Conservation (phyloP, 176 grass and related monocot species). For the Raddia guianensis region DNA sequence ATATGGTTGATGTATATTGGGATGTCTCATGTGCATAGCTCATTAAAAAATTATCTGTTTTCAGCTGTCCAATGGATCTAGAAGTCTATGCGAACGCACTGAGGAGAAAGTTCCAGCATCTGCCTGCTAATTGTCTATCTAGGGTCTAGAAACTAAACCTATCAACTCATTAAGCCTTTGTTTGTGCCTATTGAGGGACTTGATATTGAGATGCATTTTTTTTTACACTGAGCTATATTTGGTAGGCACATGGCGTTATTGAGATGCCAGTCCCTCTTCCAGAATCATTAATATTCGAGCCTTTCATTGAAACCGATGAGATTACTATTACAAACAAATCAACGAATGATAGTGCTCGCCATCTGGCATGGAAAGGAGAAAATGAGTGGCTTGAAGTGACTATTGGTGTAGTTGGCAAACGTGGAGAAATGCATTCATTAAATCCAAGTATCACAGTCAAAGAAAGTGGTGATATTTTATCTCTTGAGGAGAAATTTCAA, state of each 20-base stretch:
- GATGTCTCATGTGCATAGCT: neutral
- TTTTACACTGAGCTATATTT: conserved; percentile 48
- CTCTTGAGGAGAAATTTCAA: conserved; percentile 98
- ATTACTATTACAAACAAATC: conserved; percentile 79
- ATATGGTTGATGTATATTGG: neutral
- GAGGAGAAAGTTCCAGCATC: conserved; percentile 51
- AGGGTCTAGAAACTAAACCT: conserved; percentile 51
- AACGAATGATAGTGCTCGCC: conserved; percentile 40
- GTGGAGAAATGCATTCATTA: conserved; percentile 77
- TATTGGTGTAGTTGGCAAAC: conserved; percentile 78
- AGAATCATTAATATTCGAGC: conserved; percentile 80
- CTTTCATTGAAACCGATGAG: conserved; percentile 92
- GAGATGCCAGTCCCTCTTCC: conserved; percentile 89
- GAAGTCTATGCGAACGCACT: conserved; percentile 74
- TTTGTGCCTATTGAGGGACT: neutral
- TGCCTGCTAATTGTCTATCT: conserved; percentile 89
- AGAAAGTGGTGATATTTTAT: conserved; percentile 92
- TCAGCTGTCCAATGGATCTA: conserved; percentile 68
- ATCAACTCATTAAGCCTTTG: neutral
- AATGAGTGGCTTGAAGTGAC: conserved; percentile 90
- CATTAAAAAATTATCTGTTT: conserved; percentile 39
- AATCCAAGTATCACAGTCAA: conserved; percentile 96
- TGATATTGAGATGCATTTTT: neutral
- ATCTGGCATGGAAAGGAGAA: conserved; percentile 70
- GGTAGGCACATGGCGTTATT: conserved; percentile 84